phyloP scores from a whole-genome alignment of 2,329 filamentous ascomycete species.

The Botrytis deweyae region DNA sequence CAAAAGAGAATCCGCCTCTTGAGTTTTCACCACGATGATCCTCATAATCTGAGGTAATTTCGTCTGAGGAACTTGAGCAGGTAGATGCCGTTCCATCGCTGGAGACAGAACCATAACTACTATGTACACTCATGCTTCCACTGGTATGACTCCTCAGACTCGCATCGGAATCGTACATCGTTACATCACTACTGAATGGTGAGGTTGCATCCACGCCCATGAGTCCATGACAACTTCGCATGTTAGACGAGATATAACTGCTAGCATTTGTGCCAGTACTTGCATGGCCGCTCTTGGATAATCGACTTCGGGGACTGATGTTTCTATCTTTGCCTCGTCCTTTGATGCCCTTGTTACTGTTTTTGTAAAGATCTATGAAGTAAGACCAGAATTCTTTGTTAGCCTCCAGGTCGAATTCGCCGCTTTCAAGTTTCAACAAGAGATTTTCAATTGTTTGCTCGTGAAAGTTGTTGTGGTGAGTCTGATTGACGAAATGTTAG shows the following conservation, averaged over 20 bases:
- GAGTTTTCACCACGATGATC: background rate
- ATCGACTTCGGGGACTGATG: conserved; percentile 44
- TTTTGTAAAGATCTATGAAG: conserved; percentile 87
- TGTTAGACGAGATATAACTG: background rate
- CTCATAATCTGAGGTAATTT: background rate
- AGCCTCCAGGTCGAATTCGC: conserved; percentile 60
- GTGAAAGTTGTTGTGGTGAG: conserved; percentile 65
- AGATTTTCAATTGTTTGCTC: conserved; percentile 68
- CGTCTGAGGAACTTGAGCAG: background rate
- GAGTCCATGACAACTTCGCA: conserved; percentile 27
- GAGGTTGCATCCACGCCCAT: conserved; percentile 22
- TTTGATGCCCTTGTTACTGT: conserved; percentile 98
- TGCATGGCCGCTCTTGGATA: background rate
- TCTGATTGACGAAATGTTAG: background rate
- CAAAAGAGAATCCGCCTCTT: conserved; percentile 42
- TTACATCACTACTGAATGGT: background rate
- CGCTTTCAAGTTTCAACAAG: conserved; percentile 61
- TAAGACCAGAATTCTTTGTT: conserved; percentile 82
- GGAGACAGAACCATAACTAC: background rate
- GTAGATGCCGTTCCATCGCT: background rate
- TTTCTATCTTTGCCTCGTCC: conserved; percentile 84
- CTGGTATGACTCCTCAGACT: conserved; percentile 25
- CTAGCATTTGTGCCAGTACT: conserved; percentile 1
- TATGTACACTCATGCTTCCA: conserved; percentile 9
- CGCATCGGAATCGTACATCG: conserved; percentile 22